Base-by-base conservation (phyloP, 1,284 basidiomycete species). In the Afroboletus lepidellus region DNA sequence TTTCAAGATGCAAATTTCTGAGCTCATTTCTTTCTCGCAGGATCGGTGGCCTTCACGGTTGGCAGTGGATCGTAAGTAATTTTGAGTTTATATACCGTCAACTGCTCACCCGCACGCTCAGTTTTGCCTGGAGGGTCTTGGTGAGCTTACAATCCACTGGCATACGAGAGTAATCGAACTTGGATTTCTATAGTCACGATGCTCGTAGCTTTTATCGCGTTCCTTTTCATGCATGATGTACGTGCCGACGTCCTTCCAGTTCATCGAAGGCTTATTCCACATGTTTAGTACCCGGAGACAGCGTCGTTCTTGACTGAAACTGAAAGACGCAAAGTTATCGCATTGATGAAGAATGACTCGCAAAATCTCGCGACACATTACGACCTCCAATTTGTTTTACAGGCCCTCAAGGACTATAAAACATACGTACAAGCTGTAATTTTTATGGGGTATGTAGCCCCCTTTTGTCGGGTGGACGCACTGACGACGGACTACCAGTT, bases 31-130 rank as follows among this genome's bases (percentile, higher is more conserved):
- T 5, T 5, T 43, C 33, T 23, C 23, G 20, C 34, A 72, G 71
- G 15, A 51, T 70, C 77, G 71, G 67, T 34, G 72, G 67, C 33
- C 61, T 74, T 23, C 73, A 66, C 50, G 72, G 71, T 21, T 74
- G 74, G 74, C 71, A 74, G 41, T 79, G 78, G 77, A 78, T 79
- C 43, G 77, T 80, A 57, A 74, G 78, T 61, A 46, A 27, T 41
- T 8, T 18, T 30, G 33, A 2, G 11, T 36, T 45, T n/a, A 24
- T 46, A 6, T 32, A 4, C 6, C 12, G 13, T 12, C 15, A 39
- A 41, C 23, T 47, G 30, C 41, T 64, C 8, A 55, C 36, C 9
- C 5, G 27, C 8, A 20, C 25, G 53, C 8, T 27, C 38, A 71
- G 69, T 71, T 71, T 50, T 64, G 66, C 38, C 44, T 71, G 21